Conservation (phyloP, 1,284 basidiomycete species). For the Leccinum proliferum region DNA sequence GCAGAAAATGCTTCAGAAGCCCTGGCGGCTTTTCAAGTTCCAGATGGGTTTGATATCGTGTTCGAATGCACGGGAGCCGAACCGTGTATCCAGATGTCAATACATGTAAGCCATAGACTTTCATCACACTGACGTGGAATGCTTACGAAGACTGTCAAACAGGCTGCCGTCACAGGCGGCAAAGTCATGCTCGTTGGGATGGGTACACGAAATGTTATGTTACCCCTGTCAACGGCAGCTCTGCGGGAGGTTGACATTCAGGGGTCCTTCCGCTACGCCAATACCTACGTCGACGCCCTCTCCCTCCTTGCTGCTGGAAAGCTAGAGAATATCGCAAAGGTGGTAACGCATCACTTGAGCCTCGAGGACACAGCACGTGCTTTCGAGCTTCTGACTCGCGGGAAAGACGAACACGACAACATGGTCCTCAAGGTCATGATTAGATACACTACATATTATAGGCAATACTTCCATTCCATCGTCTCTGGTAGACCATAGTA, state of each 20-base stretch:
- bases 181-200: slow-evolving; percentile 94
- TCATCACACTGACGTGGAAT: slow-evolving; percentile 6
- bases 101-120: slow-evolving; percentile 56
- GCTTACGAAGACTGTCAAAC: slow-evolving; percentile 16
- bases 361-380: slow-evolving; percentile 65
- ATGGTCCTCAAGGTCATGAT: slow-evolving; percentile 83
- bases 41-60: slow-evolving; percentile 85
- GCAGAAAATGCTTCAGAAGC: slow-evolving; percentile 53
- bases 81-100: slow-evolving; percentile 82
- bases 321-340: slow-evolving; percentile 59
- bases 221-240: slow-evolving; percentile 82
- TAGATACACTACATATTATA: background rate
- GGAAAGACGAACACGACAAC: slow-evolving; percentile 71
- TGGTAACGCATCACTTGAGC: slow-evolving; percentile 78
- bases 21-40: slow-evolving; percentile 53
- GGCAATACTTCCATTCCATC: slow-evolving; percentile 2
- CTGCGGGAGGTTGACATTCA: slow-evolving; percentile 90
- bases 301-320: slow-evolving; percentile 67
- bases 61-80: slow-evolving; percentile 97
- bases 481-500: slow-evolving; percentile 10
- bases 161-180: slow-evolving; percentile 81
- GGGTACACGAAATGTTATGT: slow-evolving; percentile 79
- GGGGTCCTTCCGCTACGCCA: slow-evolving; percentile 87
- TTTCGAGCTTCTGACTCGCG: slow-evolving; percentile 74
- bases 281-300: slow-evolving; percentile 85